Evolutionary conservation across 2,329 filamentous ascomycete genomes (phyloP), one percentile per base, ranked within the genome.

Genomic region (Phialemonium atrogriseum): DNA sequence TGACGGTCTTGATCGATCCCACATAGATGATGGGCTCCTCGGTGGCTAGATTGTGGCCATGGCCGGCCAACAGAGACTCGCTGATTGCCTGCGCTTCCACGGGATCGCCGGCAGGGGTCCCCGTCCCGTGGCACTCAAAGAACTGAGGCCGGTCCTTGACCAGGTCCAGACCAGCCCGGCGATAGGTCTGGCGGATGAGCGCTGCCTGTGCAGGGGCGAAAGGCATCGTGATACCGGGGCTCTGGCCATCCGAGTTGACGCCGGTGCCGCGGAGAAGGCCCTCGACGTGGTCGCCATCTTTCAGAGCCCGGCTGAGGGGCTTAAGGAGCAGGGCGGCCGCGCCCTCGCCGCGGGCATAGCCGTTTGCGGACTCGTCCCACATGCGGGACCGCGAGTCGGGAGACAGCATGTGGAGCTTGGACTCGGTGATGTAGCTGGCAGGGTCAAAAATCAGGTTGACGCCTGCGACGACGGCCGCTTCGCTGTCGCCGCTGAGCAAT

Each of bases 301-400:
- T 54, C 5, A 80, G 41, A 1, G 77, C 77, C 46, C 75, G 67
- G 5, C 60, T 54, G 0, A 81, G 54, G 2, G 64, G 64, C 50
- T 81, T 81, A 27, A 82, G 45, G 4, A 80, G 44, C 1, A 82
- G 51, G n/a, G 71, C 61, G 0, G 65, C 73, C 15, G 72, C 59
- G 1, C 77, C 78, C 44, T 83, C 78, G 2, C 76, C 77, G 19
- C 77, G 62, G 0, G 69, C 75, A 44, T 81, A 83, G 1, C 78
- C 79, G 36, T 73, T 70, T n/a, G 73, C 77, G 4, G 62, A 60
- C n/a, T 58, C 47, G 42, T 77, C 76, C 44, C 71, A 78, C 5
- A 68, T 69, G 37, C 65, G 65, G 21, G 58, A 65, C 36, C 59
- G 52, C 31, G 73, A 70, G 38, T 68, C 69, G 4, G 52, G 50